Percentiles rank a stretch among this genome's conserved stretches.
phyloP scores from a whole-genome alignment of 1,139 yeast species.

The Lodderomyces theae region DNA sequence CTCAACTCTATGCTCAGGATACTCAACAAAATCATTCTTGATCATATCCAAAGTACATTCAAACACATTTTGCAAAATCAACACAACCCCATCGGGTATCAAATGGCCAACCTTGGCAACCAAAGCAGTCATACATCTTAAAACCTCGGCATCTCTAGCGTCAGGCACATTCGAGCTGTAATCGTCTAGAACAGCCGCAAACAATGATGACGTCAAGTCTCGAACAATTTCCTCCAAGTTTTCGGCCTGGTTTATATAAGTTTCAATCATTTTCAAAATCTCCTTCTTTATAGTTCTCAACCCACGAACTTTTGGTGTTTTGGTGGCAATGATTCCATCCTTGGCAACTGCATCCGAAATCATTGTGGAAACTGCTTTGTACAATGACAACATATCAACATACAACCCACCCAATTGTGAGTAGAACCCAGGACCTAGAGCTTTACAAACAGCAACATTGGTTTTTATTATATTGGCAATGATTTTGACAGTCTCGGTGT shows the following conservation, averaged over 20 bases:
- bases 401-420: conserved; percentile 86
- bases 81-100: conserved; percentile 88
- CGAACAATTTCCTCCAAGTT: conserved; percentile 82
- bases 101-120: conserved; percentile 82
- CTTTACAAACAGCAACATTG: conserved; percentile 88
- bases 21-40: conserved; percentile 90
- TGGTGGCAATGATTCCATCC: conserved; percentile 85
- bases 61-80: conserved; percentile 85
- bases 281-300: conserved; percentile 96
- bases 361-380: conserved; percentile 87
- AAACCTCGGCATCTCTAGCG: conserved; percentile 96
- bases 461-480: conserved; percentile 93
- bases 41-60: conserved; percentile 95
- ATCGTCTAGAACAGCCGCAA: conserved; percentile 85
- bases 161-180: conserved; percentile 88
- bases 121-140: conserved; percentile 90
- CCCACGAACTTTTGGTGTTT: conserved; percentile 93
- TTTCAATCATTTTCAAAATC: conserved; percentile 83
- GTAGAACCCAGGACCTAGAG: conserved; percentile 89
- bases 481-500: conserved; percentile 86
- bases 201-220: conserved; percentile 78
- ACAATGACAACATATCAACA: conserved; percentile 84
- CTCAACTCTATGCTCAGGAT: conserved; percentile 97
- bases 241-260: conserved; percentile 83
- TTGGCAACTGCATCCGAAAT: conserved; percentile 75